Percentiles rank a stretch among this genome's conserved stretches.
These are phyloP conservation scores for Evansstolkia leycettana DNA, from an alignment of 495 filamentous ascomycete genomes.

Conservation along the genomic window DNA sequence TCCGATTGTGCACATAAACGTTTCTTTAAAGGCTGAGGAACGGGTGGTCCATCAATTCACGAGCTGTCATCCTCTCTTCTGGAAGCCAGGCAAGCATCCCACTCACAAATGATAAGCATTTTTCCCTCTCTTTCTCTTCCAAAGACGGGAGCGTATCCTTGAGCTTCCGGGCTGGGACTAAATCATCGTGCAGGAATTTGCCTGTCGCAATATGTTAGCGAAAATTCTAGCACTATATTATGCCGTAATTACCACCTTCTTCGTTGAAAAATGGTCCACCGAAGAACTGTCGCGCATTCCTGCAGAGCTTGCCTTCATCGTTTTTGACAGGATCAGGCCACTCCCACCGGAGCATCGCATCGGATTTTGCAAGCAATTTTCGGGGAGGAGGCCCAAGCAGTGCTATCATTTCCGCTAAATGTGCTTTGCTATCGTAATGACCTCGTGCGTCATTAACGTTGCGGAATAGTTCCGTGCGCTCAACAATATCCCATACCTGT, in stretches of 20 bases:
- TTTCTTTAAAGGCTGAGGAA: neutral
- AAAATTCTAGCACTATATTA: neutral
- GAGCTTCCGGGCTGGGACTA: conserved; percentile 11
- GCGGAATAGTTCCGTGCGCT: conserved; percentile 26
- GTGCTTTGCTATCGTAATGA: conserved; percentile 14
- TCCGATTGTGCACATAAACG: too few relatives aligned
- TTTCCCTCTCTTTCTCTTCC: conserved; percentile 1
- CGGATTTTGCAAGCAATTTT: conserved; percentile 17
- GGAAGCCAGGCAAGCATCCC: conserved; percentile 10
- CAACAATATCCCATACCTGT: conserved; percentile 33
- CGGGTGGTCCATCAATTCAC: neutral
- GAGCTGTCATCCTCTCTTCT: conserved; percentile 7
- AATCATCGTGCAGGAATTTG: conserved; percentile 8
- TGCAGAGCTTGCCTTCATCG: conserved; percentile 5
- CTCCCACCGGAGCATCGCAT: conserved; percentile 5
- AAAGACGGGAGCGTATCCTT: conserved; percentile 5
- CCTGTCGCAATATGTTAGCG: conserved; percentile 3
- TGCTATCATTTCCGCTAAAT: conserved; percentile 29
- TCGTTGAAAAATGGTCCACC: conserved; percentile 12
- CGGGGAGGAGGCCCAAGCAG: conserved; percentile 28
- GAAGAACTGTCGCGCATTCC: conserved; percentile 9
- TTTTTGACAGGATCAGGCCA: conserved; percentile 9
- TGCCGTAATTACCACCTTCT: conserved; percentile 4
- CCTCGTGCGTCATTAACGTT: conserved; percentile 10
- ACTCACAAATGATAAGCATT: conserved; percentile 5